phyloP scores from a whole-genome alignment of 331 rosid genomes.

The Quercus phellos region DNA sequence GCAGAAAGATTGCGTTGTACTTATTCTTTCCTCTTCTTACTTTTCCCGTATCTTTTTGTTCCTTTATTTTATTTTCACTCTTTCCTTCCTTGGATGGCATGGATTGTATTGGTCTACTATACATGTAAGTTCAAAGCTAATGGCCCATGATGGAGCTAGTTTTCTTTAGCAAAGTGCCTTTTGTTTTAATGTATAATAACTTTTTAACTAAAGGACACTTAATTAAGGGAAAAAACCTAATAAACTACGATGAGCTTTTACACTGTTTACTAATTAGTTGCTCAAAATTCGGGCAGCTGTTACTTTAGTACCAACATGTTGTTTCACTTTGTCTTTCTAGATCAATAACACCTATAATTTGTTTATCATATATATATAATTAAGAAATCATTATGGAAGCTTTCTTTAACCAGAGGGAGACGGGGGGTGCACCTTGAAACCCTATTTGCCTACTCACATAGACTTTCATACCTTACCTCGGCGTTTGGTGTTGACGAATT shows the following conservation, averaged over 20 bases:
- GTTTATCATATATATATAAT: not conserved
- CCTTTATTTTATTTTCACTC: not conserved
- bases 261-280: not conserved
- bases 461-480: not conserved
- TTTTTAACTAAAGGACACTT: not conserved
- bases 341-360: too few species aligned
- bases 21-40: not conserved
- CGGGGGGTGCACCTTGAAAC: not conserved
- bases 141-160: not conserved
- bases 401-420: not conserved
- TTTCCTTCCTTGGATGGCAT: not conserved
- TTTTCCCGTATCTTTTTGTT: not conserved
- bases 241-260: not conserved
- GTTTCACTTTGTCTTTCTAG: not conserved
- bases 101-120: not conserved
- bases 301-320: not conserved
- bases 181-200: not conserved
- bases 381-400: not conserved
- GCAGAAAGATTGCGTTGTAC: not conserved
- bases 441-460: not conserved
- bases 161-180: not conserved
- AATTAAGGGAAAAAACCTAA: not conserved
- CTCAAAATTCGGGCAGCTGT: not conserved
- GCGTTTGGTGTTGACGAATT: not conserved
- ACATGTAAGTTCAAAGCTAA: not conserved